Evolutionary conservation across 1,284 basidiomycete genomes (phyloP).

Genomic region (Sporisorium reilianum): DNA sequence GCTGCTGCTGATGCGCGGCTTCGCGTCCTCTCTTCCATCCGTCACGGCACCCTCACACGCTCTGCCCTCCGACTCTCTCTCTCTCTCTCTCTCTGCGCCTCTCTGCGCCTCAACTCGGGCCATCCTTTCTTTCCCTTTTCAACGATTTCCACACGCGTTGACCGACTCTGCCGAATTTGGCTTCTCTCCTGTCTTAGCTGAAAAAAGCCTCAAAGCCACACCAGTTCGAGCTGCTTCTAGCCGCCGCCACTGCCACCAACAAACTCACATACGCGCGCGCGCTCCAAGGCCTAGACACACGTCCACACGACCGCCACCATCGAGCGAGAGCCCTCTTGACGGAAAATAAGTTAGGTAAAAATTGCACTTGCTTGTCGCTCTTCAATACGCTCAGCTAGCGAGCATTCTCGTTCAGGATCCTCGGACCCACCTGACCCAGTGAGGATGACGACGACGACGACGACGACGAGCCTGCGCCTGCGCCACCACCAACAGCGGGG

Average conservation of each 20-base stretch:
- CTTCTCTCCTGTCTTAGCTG: background rate
- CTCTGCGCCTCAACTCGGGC: slow-evolving; percentile 3
- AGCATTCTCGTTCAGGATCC: background rate
- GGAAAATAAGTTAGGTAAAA: background rate
- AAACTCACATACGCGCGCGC: background rate
- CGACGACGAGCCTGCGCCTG: background rate
- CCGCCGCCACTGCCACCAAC: background rate
- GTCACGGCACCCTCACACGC: background rate
- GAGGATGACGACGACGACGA: background rate
- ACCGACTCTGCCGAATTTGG: background rate
- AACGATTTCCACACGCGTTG: background rate
- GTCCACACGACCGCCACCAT: background rate
- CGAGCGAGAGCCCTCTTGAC: background rate
- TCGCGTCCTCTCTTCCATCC: background rate
- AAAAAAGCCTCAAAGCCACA: background rate
- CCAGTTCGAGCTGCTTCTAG: slow-evolving; percentile 1
- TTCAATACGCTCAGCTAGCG: background rate
- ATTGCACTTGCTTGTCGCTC: background rate
- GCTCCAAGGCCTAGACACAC: background rate
- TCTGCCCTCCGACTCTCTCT: too few species aligned
- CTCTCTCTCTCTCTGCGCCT: too few species aligned
- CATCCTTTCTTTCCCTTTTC: background rate
- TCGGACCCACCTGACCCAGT: slow-evolving; percentile 17
- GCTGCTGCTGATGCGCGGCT: too few species aligned
- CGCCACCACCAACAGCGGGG: background rate